Conservation (phyloP, 2,329 filamentous ascomycete genomes). For the Fusarium phyllophilum region DNA sequence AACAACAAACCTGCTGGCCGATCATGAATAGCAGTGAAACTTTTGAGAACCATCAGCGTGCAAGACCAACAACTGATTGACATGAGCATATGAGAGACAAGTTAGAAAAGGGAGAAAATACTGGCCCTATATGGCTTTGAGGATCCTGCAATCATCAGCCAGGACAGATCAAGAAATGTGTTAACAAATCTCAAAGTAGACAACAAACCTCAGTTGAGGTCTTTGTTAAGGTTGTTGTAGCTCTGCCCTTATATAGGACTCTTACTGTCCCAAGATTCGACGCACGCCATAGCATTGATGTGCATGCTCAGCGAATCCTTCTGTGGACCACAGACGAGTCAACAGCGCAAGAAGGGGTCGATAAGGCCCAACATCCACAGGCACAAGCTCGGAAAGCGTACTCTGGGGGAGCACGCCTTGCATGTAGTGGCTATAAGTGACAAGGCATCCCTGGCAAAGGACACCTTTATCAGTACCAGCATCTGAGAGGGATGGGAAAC, state of each 20-base stretch:
- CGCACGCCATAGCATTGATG: slow-evolving; percentile 39
- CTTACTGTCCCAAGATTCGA: slow-evolving; percentile 20
- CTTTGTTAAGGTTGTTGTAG: neutral
- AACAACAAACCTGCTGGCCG: neutral
- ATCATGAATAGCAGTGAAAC: neutral
- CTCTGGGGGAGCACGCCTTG: slow-evolving; percentile 27
- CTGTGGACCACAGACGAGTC: slow-evolving; percentile 33
- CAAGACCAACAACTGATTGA: neutral
- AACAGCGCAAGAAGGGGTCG: slow-evolving; percentile 34
- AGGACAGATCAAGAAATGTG: neutral
- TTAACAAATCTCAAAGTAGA: neutral
- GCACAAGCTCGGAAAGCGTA: slow-evolving; percentile 31
- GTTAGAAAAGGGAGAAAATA: neutral
- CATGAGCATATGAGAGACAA: neutral
- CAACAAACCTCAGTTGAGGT: neutral
- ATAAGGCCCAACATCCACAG: slow-evolving; percentile 30
- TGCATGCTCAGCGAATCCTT: slow-evolving; percentile 37
- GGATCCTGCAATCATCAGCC: slow-evolving; percentile 24
- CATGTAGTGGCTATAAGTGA: slow-evolving; percentile 35
- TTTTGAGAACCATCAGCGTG: neutral
- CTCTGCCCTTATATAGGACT: neutral
- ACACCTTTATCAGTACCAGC: slow-evolving; percentile 29
- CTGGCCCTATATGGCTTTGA: neutral
- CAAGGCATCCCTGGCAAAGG: slow-evolving; percentile 40
- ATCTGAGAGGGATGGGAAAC: slow-evolving; percentile 39